phyloP scores from a whole-genome alignment of 257 asterid species.

The Sherardia arvensis region DNA sequence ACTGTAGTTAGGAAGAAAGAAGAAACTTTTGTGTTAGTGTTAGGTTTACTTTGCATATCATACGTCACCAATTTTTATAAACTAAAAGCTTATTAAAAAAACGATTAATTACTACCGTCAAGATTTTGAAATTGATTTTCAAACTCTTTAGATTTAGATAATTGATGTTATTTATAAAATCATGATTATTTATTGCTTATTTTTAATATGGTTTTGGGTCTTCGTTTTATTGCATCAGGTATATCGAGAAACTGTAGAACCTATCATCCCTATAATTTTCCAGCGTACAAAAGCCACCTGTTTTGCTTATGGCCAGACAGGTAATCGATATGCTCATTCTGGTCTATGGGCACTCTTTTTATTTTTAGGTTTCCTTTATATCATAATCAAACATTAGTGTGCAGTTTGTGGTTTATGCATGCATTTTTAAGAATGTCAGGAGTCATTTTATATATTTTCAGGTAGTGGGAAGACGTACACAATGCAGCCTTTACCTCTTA shows the following conservation, averaged over 20 bases:
- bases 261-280: conserved; percentile 86
- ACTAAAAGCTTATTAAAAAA: no score
- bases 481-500: conserved; percentile 95
- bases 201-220: not conserved
- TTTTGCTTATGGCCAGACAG: conserved; percentile 98
- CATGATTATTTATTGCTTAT: not conserved
- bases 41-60: not conserved
- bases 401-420: not conserved
- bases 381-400: not conserved
- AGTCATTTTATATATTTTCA: conserved; percentile 17
- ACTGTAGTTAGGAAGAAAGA: no score
- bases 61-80: not conserved
- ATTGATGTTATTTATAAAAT: not conserved
- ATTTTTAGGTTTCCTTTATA: not conserved
- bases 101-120: not conserved
- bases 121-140: no score
- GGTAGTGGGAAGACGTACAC: conserved; percentile 99
- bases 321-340: conserved; percentile 28
- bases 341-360: not conserved
- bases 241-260: conserved; percentile 85
- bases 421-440: not conserved
- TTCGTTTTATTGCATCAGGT: conserved; percentile 37
- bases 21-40: not conserved
- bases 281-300: conserved; percentile 98
- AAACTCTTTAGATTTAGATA: no score